Base-by-base conservation (phyloP, 2,329 filamentous ascomycete genomes). In the Aureobasidium sp. region DNA sequence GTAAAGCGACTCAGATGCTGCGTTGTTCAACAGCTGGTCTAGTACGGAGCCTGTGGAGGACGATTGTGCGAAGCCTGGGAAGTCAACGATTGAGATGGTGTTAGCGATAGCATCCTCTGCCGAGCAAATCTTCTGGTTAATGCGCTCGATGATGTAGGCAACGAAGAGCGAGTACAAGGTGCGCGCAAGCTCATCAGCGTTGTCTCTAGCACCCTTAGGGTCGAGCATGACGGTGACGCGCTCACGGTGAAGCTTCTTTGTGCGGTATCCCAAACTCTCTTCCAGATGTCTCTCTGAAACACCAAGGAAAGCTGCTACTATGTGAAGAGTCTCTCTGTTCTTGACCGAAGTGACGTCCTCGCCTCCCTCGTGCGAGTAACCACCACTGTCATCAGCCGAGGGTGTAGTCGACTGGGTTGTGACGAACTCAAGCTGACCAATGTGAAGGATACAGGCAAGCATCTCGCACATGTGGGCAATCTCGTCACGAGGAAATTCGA, bases 201-300 rank as follows among this genome's bases (percentile, higher is more conserved):
- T 97, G 42, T 86, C 87, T 56, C 91, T 87, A 49, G 94, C 94
- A 42, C 94, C 94, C 62, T 86, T 87, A 7, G 93, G 90, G 71
- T 99, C 94, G 37, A 99, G 83, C 92, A 99, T 96, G 67, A 99
- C 90, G 0, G 94, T 99, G n/a, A 99, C 94, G 61, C 94, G 88
- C 79, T 99, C 94, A 66, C 91, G 89, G 71, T 95, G 90, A 62
- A 99, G 87, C 68, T 94, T 97, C 81, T 96, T 97, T 22, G 91
- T 97, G 78, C 96, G 95, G 80, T 97, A 96, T 3, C 92, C 91
- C 63, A 99, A 80, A 34, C 91, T 96, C 42, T 84, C 87, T 76
- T 99, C 92, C 6, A 99, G 81, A 64, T 96, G 90, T 53, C 85
- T 81, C 11, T 88, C 84, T 69, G 86, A 84, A 7, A 99, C 88